Base-by-base conservation (phyloP, 2,329 filamentous ascomycete species). In the Acrocalymma vagum region DNA sequence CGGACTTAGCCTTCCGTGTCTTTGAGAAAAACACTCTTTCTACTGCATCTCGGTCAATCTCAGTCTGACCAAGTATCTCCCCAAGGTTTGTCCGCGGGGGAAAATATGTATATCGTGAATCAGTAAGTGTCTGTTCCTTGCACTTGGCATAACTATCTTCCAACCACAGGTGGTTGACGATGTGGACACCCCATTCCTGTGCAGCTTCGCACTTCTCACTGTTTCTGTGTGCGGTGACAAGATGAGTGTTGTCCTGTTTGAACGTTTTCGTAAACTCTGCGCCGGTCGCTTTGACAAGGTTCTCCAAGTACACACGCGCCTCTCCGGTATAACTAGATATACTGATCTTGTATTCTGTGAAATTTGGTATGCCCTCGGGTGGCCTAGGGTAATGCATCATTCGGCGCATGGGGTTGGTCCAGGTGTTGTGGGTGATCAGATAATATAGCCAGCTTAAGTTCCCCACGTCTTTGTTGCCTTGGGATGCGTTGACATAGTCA, bases 251-350 rank as follows among this genome's bases (percentile, higher is more conserved):
- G 48, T 96, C 91, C 53, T 88, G 84, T 69, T 90, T 95, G 84
- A 99, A 88, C 0, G 90, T 95, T 73, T 95, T 95, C 20, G 94
- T 99, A 64, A 90, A 97, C 48, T 88, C 86, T 7, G 89, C 93
- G 11, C 94, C 94, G 11, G 87, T 80, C 16, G 91, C 91, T 45
- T 78, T 84, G 57, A 96, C 87, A 24, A 99, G 79, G 55, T 96
- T 97, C 69, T 97, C 92, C 4, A 99, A 79, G 61, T 97, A 99
- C 36, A 90, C 85, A 30, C 94, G 85, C 11, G 94, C 90, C 69
- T 99, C 94, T 21, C 94, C 94, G 29, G 90, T 90, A 65, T 99
- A 99, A 69, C 97, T 99, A 5, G 94, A 97, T 5, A 99, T 79
- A 42, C 91, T 96, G 60, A 99, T 94, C 35, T 80, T 83, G 67